These are phyloP conservation scores for Corylus americana DNA, from an alignment of 306 rosid genomes.

Conservation along the genomic window DNA sequence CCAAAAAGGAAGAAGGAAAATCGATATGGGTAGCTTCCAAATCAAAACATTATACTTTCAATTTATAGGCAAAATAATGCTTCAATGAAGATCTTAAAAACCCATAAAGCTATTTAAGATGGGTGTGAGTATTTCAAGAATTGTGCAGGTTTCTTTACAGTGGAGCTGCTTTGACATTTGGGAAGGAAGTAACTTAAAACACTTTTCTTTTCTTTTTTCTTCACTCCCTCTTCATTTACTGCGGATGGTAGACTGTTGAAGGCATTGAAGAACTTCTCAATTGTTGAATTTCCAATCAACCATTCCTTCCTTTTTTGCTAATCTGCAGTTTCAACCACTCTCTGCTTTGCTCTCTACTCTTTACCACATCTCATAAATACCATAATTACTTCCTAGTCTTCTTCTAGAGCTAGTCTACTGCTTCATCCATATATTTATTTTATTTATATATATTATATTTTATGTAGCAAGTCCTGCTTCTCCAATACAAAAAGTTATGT, in stretches of 20 bases:
- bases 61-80: too few relatives aligned
- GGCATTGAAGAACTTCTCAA: neutral
- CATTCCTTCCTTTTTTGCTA: neutral
- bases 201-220: neutral
- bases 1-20: too few relatives aligned
- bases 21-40: too few relatives aligned
- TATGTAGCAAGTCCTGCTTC: too few relatives aligned
- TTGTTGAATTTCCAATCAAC: constrained; percentile 8
- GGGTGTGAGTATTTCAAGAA: neutral
- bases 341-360: constrained; percentile 2
- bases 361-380: constrained; percentile 23
- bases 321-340: constrained; percentile 24
- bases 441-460: neutral
- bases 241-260: neutral
- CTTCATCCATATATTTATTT: neutral
- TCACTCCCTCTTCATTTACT: neutral
- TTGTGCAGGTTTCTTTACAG: neutral
- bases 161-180: neutral
- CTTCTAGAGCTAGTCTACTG: neutral
- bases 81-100: too few relatives aligned
- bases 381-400: constrained; percentile 12
- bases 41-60: too few relatives aligned
- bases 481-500: too few relatives aligned
- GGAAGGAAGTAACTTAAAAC: neutral
- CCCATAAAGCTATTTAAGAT: too few relatives aligned